A percentile compares a stretch with the other conserved stretches of the same genome.
Evolutionary conservation across 768 basidiomycete species (phyloP).

Genomic region (Lactifluus volemus): DNA sequence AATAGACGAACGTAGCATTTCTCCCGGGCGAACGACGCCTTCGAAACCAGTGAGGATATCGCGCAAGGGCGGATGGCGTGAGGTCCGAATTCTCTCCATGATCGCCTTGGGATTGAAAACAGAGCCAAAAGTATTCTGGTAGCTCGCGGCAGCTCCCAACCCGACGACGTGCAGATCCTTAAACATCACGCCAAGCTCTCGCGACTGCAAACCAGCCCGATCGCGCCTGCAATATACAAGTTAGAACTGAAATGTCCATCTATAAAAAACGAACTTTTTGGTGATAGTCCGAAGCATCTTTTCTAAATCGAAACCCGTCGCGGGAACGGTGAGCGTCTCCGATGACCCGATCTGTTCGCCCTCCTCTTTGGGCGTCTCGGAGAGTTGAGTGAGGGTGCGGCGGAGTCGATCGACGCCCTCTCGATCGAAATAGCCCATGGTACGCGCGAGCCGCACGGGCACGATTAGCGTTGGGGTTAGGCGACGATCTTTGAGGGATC

Average conservation of each 20-base stretch:
- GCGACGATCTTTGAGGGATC: neutral
- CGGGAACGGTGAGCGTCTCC: constrained; percentile 17
- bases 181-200: constrained; percentile 56
- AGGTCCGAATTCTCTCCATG: constrained; percentile 33
- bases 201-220: constrained; percentile 39
- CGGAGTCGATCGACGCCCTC: constrained; percentile 36
- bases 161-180: constrained; percentile 51
- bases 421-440: constrained; percentile 47
- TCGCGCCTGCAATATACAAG: constrained; percentile 30
- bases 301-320: constrained; percentile 26
- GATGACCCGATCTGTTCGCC: constrained; percentile 10
- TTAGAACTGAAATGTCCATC: no score
- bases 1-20: constrained; percentile 54
- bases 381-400: constrained; percentile 27
- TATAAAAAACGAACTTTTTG: constrained; percentile 17
- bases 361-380: neutral
- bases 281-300: constrained; percentile 22
- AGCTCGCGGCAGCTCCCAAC: constrained; percentile 44
- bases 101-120: constrained; percentile 45
- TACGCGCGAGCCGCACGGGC: constrained; percentile 23
- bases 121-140: constrained; percentile 55
- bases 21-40: constrained; percentile 50
- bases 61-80: constrained; percentile 53
- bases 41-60: constrained; percentile 46
- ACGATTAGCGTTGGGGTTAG: no score